Evolutionary conservation across 2,329 filamentous ascomycete species (phyloP), one percentile per base, ranked within the genome.

Genomic region (Domatiomyces globalis): DNA sequence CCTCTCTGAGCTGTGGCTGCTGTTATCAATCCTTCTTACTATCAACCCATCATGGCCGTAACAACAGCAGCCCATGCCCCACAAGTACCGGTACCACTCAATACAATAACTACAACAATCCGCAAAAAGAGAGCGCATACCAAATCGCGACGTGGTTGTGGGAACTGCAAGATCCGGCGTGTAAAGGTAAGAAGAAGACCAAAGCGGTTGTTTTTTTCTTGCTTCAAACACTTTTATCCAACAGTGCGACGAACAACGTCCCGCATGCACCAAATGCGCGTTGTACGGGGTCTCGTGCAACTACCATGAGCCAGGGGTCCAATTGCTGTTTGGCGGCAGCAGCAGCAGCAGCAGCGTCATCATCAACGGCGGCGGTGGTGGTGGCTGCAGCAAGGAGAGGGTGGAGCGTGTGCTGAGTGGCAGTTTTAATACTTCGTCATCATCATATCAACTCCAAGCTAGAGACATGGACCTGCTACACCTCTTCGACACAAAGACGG

Each of bases 121-220:
- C 47, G 46, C 15, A 53, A 53, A 43, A 42, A 25, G 10, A 51
- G 43, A 42, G 20, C 44, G 18, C 49, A 51, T 22, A 50, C 63
- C 25, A 66, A 69, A 51, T 74, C 71, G 12, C 66, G 71, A 60
- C 66, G 63, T 55, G 72, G 72, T 39, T 75, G 73, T 47, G 68
- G 71, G 12, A 75, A 75, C 56, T 75, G 73, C 62, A 74, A 74
- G 59, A 65, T 74, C 5, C 57, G 73, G 54, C 73, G 72, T 55
- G 50, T 75, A 49, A 75, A 74, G 65, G 73, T 73, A 22, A 2
- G 62, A 7, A 7, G 2, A 29, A 47, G 36, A 18, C 12, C 19
- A 46, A 15, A 4, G 3, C 5, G 12, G 8, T 8, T 19, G 8
- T 9, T n/a, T 6, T 48, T 19, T 12, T 12, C 19, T 27, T n/a